Evolutionary conservation across 2,329 filamentous ascomycete species (phyloP), one percentile per base, ranked within the genome.

Genomic region (Scedosporium aurantiacum): DNA sequence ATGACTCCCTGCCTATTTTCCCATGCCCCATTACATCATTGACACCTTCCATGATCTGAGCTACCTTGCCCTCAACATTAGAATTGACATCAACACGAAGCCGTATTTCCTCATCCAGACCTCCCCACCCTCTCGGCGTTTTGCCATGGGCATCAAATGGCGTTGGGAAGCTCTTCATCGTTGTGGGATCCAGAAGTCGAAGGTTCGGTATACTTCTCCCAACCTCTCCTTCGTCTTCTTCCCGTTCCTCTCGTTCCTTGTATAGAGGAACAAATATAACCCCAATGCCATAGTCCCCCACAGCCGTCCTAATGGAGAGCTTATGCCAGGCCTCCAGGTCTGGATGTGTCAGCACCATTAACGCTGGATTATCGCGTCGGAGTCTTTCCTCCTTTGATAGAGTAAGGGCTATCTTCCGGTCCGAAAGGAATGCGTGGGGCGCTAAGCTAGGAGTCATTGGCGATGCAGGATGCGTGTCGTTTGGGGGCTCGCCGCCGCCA

Each of bases 281-380:
- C 0, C 68, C 70, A 37, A 71, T 68, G 3, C 67, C 63, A 37
- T 72, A 71, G 16, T 70, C 68, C 7, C 66, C 63, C 2, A 68
- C 63, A 12, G 66, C 65, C 7, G 60, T 65, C 37, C 68, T 61
- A 45, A 72, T 71, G 3, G 65, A 57, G 2, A 63, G 10, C 57
- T 65, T 68, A 32, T 72, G 70, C 70, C 70, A 72, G 45, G 32
- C 21, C 59, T 70, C 66, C n/a, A 72, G 58, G 61, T 66, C 60
- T 4, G 70, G 70, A 50, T 72, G 70, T 6, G 70, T 69, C 23
- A 70, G 10, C 5, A 71, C 69, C 66, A 72, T 64, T 60, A 71
- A 60, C 4, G 65, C 69, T 6, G 67, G 67, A 54, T 70, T 72
- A 2, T 41, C 64, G 23, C 63, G 62, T 10, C 65, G 67, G 8